Conservation (phyloP, 2,329 filamentous ascomycete species). For the Eutypella sp. region DNA sequence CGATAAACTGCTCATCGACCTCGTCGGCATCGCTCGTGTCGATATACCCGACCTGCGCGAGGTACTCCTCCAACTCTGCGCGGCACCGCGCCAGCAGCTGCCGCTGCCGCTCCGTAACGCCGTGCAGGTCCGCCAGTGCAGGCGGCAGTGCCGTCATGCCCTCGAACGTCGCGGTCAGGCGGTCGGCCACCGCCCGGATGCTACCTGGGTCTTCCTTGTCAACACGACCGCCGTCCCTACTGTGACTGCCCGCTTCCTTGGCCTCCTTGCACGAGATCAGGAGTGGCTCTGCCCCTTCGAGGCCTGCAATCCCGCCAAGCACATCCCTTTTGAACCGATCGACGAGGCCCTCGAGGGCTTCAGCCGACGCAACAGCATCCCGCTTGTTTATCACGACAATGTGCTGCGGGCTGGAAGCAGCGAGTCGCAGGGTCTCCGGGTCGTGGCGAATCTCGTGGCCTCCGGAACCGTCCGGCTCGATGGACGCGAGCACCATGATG, state of each 20-base stretch:
- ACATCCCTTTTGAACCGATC: constrained; percentile 34
- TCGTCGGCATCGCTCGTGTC: constrained; percentile 8
- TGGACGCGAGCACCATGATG: constrained; percentile 72
- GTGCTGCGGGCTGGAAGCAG: constrained; percentile 40
- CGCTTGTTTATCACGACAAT: constrained; percentile 61
- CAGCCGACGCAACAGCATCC: constrained; percentile 41
- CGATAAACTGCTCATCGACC: constrained; percentile 17
- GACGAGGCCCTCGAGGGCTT: constrained; percentile 34
- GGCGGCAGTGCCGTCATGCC: constrained; percentile 65
- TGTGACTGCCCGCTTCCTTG: constrained; percentile 14
- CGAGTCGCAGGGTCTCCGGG: constrained; percentile 50
- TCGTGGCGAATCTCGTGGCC: constrained; percentile 46
- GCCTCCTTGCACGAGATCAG: constrained; percentile 70
- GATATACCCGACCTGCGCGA: constrained; percentile 47
- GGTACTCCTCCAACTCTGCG: constrained; percentile 66
- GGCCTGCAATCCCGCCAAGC: constrained; percentile 33
- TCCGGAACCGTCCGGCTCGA: constrained; percentile 47
- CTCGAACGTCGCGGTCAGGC: constrained; percentile 63
- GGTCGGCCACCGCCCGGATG: constrained; percentile 63
- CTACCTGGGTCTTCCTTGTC: constrained; percentile 54
- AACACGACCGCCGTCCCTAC: constrained; percentile 20
- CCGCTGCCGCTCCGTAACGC: constrained; percentile 85
- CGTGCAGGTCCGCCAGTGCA: constrained; percentile 77
- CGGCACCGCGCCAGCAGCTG: constrained; percentile 73
- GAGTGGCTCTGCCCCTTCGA: constrained; percentile 39